Conservation (phyloP, 1,284 basidiomycete species). For the Termitomyces sp. region DNA sequence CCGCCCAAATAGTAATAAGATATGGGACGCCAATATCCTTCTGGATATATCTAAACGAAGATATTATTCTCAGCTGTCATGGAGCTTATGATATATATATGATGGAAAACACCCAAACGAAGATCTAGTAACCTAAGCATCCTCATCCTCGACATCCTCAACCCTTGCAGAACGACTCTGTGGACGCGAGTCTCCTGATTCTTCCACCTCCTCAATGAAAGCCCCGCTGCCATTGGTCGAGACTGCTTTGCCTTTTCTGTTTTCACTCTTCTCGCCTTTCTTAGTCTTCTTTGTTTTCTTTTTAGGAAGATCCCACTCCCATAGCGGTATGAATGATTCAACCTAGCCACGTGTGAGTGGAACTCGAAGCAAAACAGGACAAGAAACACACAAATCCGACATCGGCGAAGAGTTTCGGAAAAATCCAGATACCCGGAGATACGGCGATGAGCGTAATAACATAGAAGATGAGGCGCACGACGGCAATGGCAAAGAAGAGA, state of each 20-base stretch:
- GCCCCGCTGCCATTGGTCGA: conserved; percentile 38
- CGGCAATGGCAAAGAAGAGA: conserved; percentile 87
- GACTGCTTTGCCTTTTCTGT: conserved; percentile 35
- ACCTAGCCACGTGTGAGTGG: conserved; percentile 49
- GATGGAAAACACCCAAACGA: neutral
- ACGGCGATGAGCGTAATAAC: conserved; percentile 85
- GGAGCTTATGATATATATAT: conserved; percentile 12
- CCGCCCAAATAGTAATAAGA: neutral
- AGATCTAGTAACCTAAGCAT: conserved; percentile 26
- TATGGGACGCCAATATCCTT: neutral
- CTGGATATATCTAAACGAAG: neutral
- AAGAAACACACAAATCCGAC: conserved; percentile 87
- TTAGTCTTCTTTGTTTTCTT: conserved; percentile 62
- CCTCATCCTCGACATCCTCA: conserved; percentile 57
- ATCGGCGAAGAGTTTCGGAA: conserved; percentile 97
- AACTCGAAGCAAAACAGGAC: conserved; percentile 2
- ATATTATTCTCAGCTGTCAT: neutral
- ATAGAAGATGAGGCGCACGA: conserved; percentile 92
- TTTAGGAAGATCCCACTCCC: conserved; percentile 94
- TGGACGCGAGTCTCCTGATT: conserved; percentile 54
- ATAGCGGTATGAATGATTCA: conserved; percentile 95
- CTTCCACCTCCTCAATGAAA: conserved; percentile 52
- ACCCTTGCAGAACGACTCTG: conserved; percentile 53
- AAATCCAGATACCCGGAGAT: conserved; percentile 97
- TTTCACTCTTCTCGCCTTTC: conserved; percentile 41